Percentiles rank a stretch among this genome's conserved stretches.
phyloP scores from a whole-genome alignment of 2,329 filamentous ascomycete genomes.

The Pestalotiopsis sp. region DNA sequence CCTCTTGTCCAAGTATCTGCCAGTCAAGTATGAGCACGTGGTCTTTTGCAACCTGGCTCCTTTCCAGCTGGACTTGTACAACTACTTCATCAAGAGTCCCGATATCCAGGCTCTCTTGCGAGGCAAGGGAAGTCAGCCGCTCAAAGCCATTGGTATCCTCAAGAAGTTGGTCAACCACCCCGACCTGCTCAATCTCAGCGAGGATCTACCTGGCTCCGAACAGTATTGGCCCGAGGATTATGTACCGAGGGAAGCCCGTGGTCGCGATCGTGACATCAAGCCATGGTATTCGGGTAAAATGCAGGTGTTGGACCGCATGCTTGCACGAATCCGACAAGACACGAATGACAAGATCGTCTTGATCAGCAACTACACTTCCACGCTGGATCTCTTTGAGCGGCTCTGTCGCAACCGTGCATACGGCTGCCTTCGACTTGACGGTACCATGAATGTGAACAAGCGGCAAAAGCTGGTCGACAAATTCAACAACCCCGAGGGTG shows the following conservation, averaged over 20 bases:
- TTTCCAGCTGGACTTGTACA: constrained; percentile 93
- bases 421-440: constrained; percentile 86
- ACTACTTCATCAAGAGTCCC: constrained; percentile 94
- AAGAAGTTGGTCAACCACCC: constrained; percentile 99
- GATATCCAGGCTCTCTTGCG: constrained; percentile 90
- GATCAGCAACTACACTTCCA: constrained; percentile 98
- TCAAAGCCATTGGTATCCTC: constrained; percentile 94
- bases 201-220: constrained; percentile 87
- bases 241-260: constrained; percentile 82
- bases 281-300: constrained; percentile 98
- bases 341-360: constrained; percentile 99
- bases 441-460: constrained; percentile 97
- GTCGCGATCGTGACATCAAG: constrained; percentile 89
- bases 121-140: constrained; percentile 91
- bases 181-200: constrained; percentile 81
- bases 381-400: constrained; percentile 89
- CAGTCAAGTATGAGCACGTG: constrained; percentile 98
- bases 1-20: constrained; percentile 94
- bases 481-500: constrained; percentile 91
- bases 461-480: constrained; percentile 96
- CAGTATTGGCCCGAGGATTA: constrained; percentile 82
- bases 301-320: constrained; percentile 97
- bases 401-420: constrained; percentile 86
- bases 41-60: constrained; percentile 95
- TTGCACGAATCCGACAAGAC: constrained; percentile 90